Conservation (phyloP, 23 red algal species). For the Rhodosorus marinus region DNA sequence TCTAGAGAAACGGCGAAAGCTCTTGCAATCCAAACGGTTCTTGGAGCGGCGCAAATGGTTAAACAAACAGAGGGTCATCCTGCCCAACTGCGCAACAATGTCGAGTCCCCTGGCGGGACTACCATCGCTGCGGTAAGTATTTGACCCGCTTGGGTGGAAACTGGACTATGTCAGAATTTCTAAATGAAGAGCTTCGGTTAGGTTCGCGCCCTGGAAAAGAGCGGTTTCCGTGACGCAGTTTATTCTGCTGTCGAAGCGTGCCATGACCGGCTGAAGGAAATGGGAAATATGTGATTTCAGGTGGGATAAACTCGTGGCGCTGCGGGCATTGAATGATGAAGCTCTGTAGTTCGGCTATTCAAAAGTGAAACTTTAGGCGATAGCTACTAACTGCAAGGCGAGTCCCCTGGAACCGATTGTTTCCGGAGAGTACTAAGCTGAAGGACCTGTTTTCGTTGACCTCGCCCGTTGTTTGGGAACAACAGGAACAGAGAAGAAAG, state of each 20-base stretch:
- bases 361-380: too few species aligned
- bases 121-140: constrained; percentile 86
- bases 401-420: too few species aligned
- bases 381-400: too few species aligned
- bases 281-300: constrained; percentile 13
- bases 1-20: constrained; percentile 29
- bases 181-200: too few species aligned
- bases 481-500: too few species aligned
- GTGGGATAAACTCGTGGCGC: too few species aligned
- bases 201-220: constrained; percentile 31
- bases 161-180: too few species aligned
- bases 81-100: constrained; percentile 80
- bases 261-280: constrained; percentile 24
- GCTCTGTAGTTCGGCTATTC: too few species aligned
- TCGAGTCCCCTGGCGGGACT: constrained; percentile 91
- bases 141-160: not conserved
- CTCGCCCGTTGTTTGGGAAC: too few species aligned
- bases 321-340: too few species aligned
- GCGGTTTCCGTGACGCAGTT: constrained; percentile 47
- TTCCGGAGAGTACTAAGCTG: too few species aligned
- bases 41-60: constrained; percentile 72
- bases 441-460: too few species aligned
- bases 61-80: constrained; percentile 33
- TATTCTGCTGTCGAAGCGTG: constrained; percentile 41
- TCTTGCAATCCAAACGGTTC: constrained; percentile 65